phyloP scores from a whole-genome alignment of 2,329 filamentous ascomycete species.

The Grosmannia huntii region DNA sequence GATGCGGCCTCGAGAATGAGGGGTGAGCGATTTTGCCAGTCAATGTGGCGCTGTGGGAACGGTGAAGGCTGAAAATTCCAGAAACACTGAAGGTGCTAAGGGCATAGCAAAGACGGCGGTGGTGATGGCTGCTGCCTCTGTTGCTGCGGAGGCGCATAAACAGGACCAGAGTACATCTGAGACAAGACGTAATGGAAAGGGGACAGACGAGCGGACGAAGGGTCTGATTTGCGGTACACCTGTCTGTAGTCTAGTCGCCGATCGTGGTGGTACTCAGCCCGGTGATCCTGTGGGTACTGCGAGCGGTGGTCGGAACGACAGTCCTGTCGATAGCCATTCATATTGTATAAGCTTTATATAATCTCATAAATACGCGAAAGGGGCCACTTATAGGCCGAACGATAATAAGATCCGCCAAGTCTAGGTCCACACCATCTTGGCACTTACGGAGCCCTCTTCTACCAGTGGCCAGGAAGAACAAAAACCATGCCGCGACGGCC shows the following conservation, averaged over 20 bases:
- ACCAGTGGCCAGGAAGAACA: too few species aligned
- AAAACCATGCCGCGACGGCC: too few species aligned
- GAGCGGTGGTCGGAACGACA: neutral
- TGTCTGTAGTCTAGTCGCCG: slow-evolving; percentile 1
- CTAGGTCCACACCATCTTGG: too few species aligned
- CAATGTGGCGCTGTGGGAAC: neutral
- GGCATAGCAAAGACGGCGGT: neutral
- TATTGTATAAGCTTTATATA: too few species aligned
- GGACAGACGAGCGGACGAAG: neutral
- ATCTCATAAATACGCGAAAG: too few species aligned
- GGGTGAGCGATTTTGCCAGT: slow-evolving; percentile 3
- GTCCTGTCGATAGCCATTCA: slow-evolving; percentile 34
- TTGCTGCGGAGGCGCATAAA: neutral
- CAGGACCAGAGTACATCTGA: neutral
- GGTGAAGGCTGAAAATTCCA: neutral
- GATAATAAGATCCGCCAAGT: too few species aligned
- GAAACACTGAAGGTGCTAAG: neutral
- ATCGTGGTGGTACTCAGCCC: neutral
- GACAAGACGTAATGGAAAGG: neutral
- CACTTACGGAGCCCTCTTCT: too few species aligned
- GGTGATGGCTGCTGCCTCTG: neutral
- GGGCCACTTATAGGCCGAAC: too few species aligned
- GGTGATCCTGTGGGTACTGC: slow-evolving; percentile 1
- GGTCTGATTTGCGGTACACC: neutral
- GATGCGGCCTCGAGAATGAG: neutral